phyloP scores from a whole-genome alignment of 75 land plant genomes.

The Larix kaempferi region DNA sequence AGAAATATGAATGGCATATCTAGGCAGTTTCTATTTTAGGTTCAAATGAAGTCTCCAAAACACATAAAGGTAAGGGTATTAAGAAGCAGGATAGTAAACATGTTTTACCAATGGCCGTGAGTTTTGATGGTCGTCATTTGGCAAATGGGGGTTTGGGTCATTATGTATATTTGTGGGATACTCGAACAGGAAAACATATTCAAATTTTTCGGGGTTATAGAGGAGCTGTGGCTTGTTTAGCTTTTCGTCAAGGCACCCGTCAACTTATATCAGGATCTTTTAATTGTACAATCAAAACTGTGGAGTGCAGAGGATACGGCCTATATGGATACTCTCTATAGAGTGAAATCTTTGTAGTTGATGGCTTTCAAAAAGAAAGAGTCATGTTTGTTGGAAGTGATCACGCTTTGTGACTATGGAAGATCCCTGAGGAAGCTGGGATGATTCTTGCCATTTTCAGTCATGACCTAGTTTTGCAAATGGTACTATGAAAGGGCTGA shows the following conservation, averaged over 20 bases:
- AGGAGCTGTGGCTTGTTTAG: constrained; percentile 81
- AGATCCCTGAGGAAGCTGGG: too few species aligned
- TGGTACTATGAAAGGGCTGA: too few species aligned
- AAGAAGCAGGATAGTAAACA: constrained; percentile 65
- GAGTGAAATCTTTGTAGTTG: constrained; percentile 84
- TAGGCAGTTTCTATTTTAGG: constrained; percentile 36
- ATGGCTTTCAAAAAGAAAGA: constrained; percentile 85
- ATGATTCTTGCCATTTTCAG: too few species aligned
- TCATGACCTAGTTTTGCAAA: too few species aligned
- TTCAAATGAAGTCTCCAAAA: constrained; percentile 4
- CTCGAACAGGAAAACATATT: constrained; percentile 81
- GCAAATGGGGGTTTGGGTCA: constrained; percentile 87
- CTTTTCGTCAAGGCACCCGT: constrained; percentile 89
- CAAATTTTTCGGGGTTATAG: constrained; percentile 94
- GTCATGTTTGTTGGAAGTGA: constrained; percentile 91
- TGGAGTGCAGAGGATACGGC: constrained; percentile 97
- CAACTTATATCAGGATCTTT: constrained; percentile 89
- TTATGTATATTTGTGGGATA: constrained; percentile 92
- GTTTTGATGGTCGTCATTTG: constrained; percentile 93
- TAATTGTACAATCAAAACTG: constrained; percentile 83
- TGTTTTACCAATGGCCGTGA: constrained; percentile 72
- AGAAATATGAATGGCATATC: constrained; percentile 78
- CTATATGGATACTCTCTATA: constrained; percentile 71
- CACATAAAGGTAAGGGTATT: constrained; percentile 24
- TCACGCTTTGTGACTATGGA: constrained; percentile 76